These are phyloP conservation scores for Gonapodya sp. DNA, from an alignment of 192 early-diverging fungal genomes.

Conservation along the genomic window DNA sequence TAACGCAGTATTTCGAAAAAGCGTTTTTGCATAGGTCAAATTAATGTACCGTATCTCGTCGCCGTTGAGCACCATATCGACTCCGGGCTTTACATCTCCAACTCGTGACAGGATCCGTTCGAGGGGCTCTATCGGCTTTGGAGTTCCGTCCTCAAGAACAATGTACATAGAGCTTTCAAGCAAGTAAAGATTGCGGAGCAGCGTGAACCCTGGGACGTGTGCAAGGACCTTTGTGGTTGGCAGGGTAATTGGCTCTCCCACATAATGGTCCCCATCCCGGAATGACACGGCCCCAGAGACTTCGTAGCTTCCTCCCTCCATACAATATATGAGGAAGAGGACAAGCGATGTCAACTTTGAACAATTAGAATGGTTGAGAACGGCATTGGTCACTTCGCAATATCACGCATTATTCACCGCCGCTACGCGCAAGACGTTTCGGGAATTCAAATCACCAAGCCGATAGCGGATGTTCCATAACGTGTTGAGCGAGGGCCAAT, in stretches of 20 bases:
- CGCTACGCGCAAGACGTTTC: no score
- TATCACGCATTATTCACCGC: no score
- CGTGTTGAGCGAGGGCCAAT: no score
- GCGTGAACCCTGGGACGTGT: neutral
- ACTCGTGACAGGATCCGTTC: neutral
- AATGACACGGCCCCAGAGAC: no score
- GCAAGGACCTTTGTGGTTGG: neutral
- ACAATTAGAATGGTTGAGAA: no score
- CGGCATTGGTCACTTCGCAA: no score
- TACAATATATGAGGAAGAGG: no score
- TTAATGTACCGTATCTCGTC: neutral
- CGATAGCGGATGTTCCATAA: no score
- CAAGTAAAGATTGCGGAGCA: neutral
- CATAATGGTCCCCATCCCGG: no score
- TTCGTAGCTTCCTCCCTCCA: no score
- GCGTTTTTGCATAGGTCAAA: neutral
- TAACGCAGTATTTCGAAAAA: neutral
- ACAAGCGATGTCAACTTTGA: no score
- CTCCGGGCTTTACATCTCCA: neutral
- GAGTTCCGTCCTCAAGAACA: neutral
- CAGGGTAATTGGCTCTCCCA: neutral
- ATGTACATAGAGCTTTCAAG: neutral
- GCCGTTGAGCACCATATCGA: neutral
- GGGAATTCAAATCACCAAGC: no score
- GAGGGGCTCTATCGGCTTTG: neutral